Evolutionary conservation across 352 stramenopile genomes (phyloP), one percentile per base, ranked within the genome.

Genomic region (Phytophthora parvispora): DNA sequence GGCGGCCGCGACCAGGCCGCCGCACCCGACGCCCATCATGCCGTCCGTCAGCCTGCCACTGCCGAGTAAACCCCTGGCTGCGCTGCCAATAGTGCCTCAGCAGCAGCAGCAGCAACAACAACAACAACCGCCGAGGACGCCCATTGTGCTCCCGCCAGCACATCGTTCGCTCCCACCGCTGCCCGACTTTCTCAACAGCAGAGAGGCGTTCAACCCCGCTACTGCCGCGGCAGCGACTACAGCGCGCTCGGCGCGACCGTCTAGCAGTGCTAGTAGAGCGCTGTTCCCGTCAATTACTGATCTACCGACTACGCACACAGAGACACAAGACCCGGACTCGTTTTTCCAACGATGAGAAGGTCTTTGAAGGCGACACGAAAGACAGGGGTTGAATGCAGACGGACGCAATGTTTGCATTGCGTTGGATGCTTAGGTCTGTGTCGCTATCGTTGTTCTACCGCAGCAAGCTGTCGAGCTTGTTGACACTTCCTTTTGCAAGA

Each of bases 391-490:
- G 18, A 52, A 53, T 42, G 49, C 20, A 47, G 8, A 8, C n/a
- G 31, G n/a, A 34, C 16, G 31, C n/a, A 42, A 22, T 63, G 9
- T 25, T 48, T 63, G 31, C 5, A 45, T 64, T 31, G 25, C 13
- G 51, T 43, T 58, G 13, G 20, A 51, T 45, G 5, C 38, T 6
- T 7, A 16, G 38, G 18, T 22, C 18, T 45, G 6, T 45, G 38
- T 13, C 5, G 31, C 38, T 45, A 45, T 42, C 34, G 29, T 20
- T 8, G 2, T 10, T 52, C 66, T 88, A 94, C 15, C 84, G 84
- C 48, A 95, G 55, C 10, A 95, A 69, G 62, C 86, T 96, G 52
- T 96, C 86, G 25, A 96, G 74, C 58, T 96, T 96, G 61, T 96
- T 94, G 25, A 94, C 67, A 66, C 86, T 94, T 16, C 82, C 84